Percentiles rank a stretch among this genome's conserved stretches.
Conservation (phyloP, 2,329 filamentous ascomycete species). For the Colletotrichum zoysiae region DNA sequence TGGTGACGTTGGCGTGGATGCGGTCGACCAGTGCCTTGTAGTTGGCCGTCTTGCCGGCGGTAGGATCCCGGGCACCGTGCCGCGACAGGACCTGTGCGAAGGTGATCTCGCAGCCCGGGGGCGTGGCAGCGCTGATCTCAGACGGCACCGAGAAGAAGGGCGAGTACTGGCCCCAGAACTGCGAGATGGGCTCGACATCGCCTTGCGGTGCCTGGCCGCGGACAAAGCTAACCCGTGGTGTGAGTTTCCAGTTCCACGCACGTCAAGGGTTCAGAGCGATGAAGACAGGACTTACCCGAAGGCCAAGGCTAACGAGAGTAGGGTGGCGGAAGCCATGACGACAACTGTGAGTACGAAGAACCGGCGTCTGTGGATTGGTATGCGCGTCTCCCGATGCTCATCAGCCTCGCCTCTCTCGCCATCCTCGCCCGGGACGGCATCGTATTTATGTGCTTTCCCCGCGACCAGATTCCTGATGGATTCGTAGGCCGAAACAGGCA, state of each 20-base stretch:
- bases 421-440: slow-evolving; percentile 45
- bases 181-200: slow-evolving; percentile 59
- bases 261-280: neutral
- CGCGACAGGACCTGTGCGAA: slow-evolving; percentile 87
- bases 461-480: slow-evolving; percentile 43
- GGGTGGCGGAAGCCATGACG: slow-evolving; percentile 41
- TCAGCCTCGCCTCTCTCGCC: slow-evolving; percentile 29
- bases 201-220: slow-evolving; percentile 35
- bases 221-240: slow-evolving; percentile 19
- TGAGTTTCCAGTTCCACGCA: slow-evolving; percentile 10
- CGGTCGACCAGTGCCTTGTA: slow-evolving; percentile 75
- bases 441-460: slow-evolving; percentile 48
- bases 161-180: slow-evolving; percentile 88
- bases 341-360: slow-evolving; percentile 44
- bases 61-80: slow-evolving; percentile 88
- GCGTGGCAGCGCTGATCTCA: slow-evolving; percentile 70
- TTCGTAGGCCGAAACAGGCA: slow-evolving; percentile 27
- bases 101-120: slow-evolving; percentile 77
- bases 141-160: slow-evolving; percentile 84
- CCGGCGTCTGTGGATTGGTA: slow-evolving; percentile 42
- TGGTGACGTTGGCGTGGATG: slow-evolving; percentile 69
- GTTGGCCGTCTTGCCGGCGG: slow-evolving; percentile 70
- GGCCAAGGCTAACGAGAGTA: slow-evolving; percentile 17
- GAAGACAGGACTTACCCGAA: slow-evolving; percentile 28
- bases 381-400: slow-evolving; percentile 27